Evolutionary conservation across 140 eudicot genomes (phyloP).

Genomic region (Erigeron philadelphicus): DNA sequence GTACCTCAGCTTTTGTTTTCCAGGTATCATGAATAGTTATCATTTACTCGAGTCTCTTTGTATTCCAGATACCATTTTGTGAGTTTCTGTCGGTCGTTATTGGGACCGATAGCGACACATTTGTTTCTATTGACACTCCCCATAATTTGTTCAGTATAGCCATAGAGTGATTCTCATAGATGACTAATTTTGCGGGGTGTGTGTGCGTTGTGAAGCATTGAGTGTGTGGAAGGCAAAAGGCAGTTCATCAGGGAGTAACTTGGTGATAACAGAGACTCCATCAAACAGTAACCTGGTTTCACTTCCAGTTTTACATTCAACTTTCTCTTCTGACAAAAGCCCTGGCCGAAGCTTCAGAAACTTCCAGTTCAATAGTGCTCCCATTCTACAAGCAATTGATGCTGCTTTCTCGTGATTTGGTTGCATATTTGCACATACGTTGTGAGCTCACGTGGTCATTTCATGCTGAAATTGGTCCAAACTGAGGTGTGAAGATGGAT

Average conservation of each 20-base stretch:
- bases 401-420: conserved; percentile 36
- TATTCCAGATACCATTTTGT: neutral
- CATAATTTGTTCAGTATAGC: neutral
- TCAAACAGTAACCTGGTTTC: conserved; percentile 34
- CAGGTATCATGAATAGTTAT: neutral
- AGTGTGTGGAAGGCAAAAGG: conserved; percentile 80
- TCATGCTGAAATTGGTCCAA: neutral
- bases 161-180: neutral
- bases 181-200: neutral
- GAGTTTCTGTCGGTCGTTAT: neutral
- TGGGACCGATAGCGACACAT: neutral
- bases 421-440: conserved; percentile 30
- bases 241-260: conserved; percentile 61
- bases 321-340: conserved; percentile 13
- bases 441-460: neutral
- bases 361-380: conserved; percentile 54
- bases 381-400: conserved; percentile 62
- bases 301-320: conserved; percentile 24
- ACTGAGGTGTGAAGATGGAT: neutral
- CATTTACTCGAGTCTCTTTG: neutral
- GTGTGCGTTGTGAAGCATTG: conserved; percentile 40
- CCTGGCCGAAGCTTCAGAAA: conserved; percentile 72
- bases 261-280: conserved; percentile 44
- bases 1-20: neutral
- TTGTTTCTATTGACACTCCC: neutral